phyloP scores from a whole-genome alignment of 805 yeast genomes.

The Yamadazyma olivae region DNA sequence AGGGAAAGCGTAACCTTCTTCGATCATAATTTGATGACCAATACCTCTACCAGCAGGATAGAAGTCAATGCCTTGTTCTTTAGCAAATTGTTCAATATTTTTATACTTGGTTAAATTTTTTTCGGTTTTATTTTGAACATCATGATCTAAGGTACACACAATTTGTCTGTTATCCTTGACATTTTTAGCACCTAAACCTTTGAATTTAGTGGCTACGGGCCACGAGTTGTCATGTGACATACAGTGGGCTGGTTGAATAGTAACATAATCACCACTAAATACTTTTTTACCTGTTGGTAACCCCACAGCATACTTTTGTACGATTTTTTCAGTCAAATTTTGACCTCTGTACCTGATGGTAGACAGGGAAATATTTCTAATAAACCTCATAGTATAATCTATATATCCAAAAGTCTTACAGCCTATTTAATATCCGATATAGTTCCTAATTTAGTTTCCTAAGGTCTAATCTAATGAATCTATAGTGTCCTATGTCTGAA shows the following conservation, averaged over 20 bases:
- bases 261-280: slow-evolving; percentile 88
- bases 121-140: slow-evolving; percentile 89
- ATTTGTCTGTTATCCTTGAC: slow-evolving; percentile 87
- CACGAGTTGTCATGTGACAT: slow-evolving; percentile 99
- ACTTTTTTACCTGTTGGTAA: slow-evolving; percentile 73
- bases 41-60: slow-evolving; percentile 99
- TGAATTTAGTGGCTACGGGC: slow-evolving; percentile 98
- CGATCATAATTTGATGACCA: slow-evolving; percentile 99
- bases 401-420: too few relatives aligned
- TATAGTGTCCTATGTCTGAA: too few relatives aligned
- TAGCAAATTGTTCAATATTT: slow-evolving; percentile 88
- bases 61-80: slow-evolving; percentile 88
- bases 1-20: slow-evolving; percentile 98
- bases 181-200: slow-evolving; percentile 85
- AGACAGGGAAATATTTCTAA: slow-evolving; percentile 19
- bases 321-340: slow-evolving; percentile 92
- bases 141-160: slow-evolving; percentile 96
- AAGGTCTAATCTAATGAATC: too few relatives aligned
- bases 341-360: slow-evolving; percentile 48
- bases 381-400: not conserved
- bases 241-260: slow-evolving; percentile 93
- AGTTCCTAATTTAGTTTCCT: too few relatives aligned
- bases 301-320: slow-evolving; percentile 89
- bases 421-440: too few relatives aligned
- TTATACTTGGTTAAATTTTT: slow-evolving; percentile 83